Conservation (phyloP, 208 protist genomes). For the Trypanosoma scelopori region DNA sequence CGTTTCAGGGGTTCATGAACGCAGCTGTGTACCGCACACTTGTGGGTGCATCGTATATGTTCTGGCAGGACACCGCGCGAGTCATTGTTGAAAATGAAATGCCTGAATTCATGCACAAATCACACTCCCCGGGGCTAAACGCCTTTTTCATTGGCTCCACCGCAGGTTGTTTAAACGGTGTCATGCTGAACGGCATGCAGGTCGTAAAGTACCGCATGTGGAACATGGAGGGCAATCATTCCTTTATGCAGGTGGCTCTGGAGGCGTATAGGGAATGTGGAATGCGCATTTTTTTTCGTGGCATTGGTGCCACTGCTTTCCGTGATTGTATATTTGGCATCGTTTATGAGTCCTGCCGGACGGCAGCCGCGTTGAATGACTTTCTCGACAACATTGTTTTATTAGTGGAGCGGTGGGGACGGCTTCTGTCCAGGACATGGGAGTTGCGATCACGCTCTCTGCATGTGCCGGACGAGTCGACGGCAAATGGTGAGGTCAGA, state of each 20-base stretch:
- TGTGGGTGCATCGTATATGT: constrained; percentile 86
- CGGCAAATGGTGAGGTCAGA: background rate
- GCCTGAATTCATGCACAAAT: constrained; percentile 46
- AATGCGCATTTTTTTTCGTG: constrained; percentile 82
- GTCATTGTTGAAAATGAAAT: constrained; percentile 60
- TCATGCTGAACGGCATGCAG: constrained; percentile 83
- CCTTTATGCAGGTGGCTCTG: constrained; percentile 55
- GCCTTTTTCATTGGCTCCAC: constrained; percentile 71
- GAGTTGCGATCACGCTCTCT: background rate
- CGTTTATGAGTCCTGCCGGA: constrained; percentile 78
- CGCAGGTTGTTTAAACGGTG: constrained; percentile 79
- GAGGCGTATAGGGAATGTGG: constrained; percentile 77
- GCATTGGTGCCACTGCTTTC: constrained; percentile 71
- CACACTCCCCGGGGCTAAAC: constrained; percentile 60
- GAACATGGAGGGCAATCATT: constrained; percentile 58
- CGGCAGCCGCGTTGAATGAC: constrained; percentile 31
- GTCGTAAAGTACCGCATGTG: constrained; percentile 92
- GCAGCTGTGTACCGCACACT: constrained; percentile 87
- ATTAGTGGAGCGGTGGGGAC: background rate
- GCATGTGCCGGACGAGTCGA: background rate
- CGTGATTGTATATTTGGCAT: constrained; percentile 88
- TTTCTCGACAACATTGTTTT: constrained; percentile 48
- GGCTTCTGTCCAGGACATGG: background rate
- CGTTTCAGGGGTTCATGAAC: constrained; percentile 91
- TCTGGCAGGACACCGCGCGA: constrained; percentile 83